Evolutionary conservation across 2,329 filamentous ascomycete species (phyloP), one percentile per base, ranked within the genome.

Genomic region (Hypoxylon sp.): DNA sequence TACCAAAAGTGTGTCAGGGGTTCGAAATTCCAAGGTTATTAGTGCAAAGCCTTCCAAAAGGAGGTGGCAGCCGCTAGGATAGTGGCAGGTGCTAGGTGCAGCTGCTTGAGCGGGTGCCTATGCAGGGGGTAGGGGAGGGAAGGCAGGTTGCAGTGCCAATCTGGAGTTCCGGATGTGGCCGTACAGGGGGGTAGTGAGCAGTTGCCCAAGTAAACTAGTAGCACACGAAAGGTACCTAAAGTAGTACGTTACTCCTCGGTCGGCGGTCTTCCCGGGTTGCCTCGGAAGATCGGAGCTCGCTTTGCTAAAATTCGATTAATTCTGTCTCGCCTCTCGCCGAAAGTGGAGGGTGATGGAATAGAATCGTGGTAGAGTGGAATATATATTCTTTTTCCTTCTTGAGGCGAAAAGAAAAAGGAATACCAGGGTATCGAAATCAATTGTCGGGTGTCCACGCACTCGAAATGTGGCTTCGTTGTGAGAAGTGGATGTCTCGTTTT

Each of bases 401-500:
- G 36, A 34, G 38, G n/a, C 21, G 51, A 58, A 25, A 36, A 53
- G 38, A 34, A 53, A 32, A 48, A 30, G 53, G 25, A 48, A 55
- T 55, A 19, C 55, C 56, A 45, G 30, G 56, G 28, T 50, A 11
- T 41, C 21, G 34, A 60, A 65, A 60, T 69, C 64, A 64, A 60
- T 56, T 48, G 28, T 45, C 49, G 43, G 45, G 53, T 52, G 64
- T 62, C 61, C 49, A 56, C 59, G 69, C 64, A 68, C 65, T 65
- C 58, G 49, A 49, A 50, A 67, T 38, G 71, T 75, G 70, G 72
- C 69, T 74, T 71, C 58, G 57, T 48, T 50, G 36, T 56, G 30
- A 65, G 46, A 63, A 69, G 69, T 62, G 67, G 66, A 63, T 62
- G 64, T 65, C 63, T 68, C 59, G 38, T 58, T 65, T 62, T 48